Base-by-base conservation (phyloP, 1,284 basidiomycete genomes). In the Golubevia pallescens region DNA sequence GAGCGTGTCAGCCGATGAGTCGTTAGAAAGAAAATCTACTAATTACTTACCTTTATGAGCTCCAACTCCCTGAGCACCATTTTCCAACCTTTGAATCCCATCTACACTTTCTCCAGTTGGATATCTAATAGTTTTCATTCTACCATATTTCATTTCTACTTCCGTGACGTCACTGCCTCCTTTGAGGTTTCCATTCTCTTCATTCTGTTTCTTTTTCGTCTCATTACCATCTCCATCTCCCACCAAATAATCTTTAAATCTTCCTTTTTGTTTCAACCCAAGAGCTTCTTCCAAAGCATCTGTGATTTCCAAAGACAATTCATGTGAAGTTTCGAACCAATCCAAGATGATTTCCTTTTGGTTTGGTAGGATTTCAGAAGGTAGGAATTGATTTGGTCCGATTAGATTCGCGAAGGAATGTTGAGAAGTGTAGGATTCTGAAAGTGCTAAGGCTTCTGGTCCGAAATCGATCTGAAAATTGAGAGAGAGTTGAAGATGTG, bases 81-180 rank as follows among this genome's bases (percentile, higher is more conserved):
- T 3, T 1, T 62, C 56, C n/a, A 66, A 69, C 19, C 71, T 66
- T 10, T 58, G 53, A 52, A 77, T 66, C 1, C 75, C 75, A 48
- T 79, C 77, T 1, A 78, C 74, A 0, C 19, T 61, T 14, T 56
- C 48, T 3, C 68, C 74, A 0, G 58, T 59, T 1, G 78, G 78
- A 52, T 80, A 80, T 2, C 78, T 69, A 56, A 80, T 80, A 10
- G 69, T 73, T 67, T 80, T 80, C 74, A 78, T 75, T 7, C 78
- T 54, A 8, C 70, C 68, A 61, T 77, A 80, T 23, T 67, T 72
- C 57, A 20, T 58, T 8, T 8, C 20, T n/a, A n/a, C n/a, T n/a
- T n/a, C n/a, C n/a, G n/a, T n/a, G n/a, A n/a, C n/a, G n/a, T n/a
- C n/a, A n/a, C n/a, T n/a, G n/a, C n/a, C n/a, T n/a, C n/a, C n/a